These are phyloP conservation scores for Oehlia diaphana DNA, from an alignment of 192 early-diverging fungal genomes.

Conservation along the genomic window DNA sequence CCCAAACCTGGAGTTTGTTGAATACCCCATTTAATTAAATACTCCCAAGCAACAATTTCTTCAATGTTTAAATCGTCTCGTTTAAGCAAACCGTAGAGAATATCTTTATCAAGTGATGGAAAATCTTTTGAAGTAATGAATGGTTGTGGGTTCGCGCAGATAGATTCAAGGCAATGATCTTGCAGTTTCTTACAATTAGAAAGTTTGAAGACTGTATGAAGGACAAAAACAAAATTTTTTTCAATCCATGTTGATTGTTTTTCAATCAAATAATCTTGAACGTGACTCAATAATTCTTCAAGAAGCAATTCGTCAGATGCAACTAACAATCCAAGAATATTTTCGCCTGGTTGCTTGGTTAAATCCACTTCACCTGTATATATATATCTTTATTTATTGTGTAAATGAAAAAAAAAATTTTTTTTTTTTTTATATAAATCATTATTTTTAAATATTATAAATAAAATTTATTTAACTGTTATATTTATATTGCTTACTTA, in stretches of 20 bases:
- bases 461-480: no score
- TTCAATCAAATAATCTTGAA: slow-evolving; percentile 12
- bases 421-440: no score
- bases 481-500: no score
- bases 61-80: background rate
- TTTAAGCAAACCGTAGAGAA: no score
- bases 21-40: no score
- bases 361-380: slow-evolving; percentile 20
- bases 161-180: slow-evolving; percentile 4
- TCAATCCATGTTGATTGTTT: slow-evolving; percentile 5
- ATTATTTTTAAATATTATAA: no score
- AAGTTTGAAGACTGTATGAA: background rate
- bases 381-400: slow-evolving; percentile 3
- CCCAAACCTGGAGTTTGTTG: background rate
- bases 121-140: slow-evolving; percentile 17
- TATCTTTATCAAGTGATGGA: no score
- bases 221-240: slow-evolving; percentile 1
- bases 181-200: slow-evolving; percentile 12
- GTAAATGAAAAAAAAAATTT: no score
- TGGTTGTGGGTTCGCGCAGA: background rate
- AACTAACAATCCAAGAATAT: slow-evolving; percentile 11
- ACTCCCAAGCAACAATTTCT: slow-evolving; percentile 14
- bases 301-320: slow-evolving; percentile 20
- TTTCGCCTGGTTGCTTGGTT: background rate
- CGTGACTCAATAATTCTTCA: slow-evolving; percentile 2